Conservation (phyloP, 73 alveolate genomes). For the Tetrahymena malaccensis region DNA sequence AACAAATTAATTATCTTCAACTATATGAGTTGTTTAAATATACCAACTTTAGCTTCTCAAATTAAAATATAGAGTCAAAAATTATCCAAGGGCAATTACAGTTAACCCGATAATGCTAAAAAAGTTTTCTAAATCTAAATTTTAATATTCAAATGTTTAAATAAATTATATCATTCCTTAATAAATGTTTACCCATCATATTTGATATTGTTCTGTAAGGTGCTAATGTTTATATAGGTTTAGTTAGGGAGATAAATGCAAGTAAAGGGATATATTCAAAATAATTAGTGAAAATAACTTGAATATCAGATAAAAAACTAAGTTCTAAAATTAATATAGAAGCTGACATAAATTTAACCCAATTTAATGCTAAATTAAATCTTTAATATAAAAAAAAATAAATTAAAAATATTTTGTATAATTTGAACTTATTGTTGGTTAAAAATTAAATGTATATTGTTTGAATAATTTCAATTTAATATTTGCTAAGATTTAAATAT, state of each 20-base stretch:
- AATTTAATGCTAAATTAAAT: constrained; percentile 9
- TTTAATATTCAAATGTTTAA: background rate
- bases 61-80: background rate
- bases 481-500: background rate
- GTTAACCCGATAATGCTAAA: background rate
- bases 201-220: background rate
- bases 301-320: background rate
- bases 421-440: too few species aligned
- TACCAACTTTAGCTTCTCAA: constrained; percentile 22
- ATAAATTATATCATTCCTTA: background rate
- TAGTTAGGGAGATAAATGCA: background rate
- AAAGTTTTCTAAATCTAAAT: background rate
- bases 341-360: constrained; percentile 1
- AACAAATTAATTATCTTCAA: background rate
- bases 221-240: background rate
- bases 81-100: background rate
- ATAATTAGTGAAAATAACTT: constrained; percentile 1
- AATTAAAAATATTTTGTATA: background rate
- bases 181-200: constrained; percentile 8
- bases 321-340: constrained; percentile 14
- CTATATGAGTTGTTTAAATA: background rate
- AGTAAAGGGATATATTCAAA: constrained; percentile 13
- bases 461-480: background rate
- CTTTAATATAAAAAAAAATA: background rate
- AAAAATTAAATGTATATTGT: too few species aligned